These are phyloP conservation scores for Onygenales sp. DNA, from an alignment of 2,329 filamentous ascomycete species.

Conservation along the genomic window DNA sequence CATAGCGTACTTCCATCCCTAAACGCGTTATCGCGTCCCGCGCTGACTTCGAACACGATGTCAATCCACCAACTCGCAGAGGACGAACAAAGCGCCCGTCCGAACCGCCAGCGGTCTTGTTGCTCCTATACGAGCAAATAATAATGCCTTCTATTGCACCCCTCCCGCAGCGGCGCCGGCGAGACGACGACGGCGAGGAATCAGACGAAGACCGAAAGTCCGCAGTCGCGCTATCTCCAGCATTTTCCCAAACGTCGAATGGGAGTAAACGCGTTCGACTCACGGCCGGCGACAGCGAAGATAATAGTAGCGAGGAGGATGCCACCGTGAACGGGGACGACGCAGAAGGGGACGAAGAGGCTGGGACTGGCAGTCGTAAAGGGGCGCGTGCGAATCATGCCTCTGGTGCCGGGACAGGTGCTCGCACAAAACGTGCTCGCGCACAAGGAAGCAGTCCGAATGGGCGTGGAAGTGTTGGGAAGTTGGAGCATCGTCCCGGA, in stretches of 20 bases:
- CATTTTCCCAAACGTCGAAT: constrained; percentile 17
- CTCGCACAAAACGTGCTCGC: not conserved
- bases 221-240: constrained; percentile 8
- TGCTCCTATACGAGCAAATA: not conserved
- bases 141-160: constrained; percentile 20
- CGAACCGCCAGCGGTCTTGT: not conserved
- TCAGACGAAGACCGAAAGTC: not conserved
- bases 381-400: not conserved
- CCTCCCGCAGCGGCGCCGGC: constrained; percentile 19
- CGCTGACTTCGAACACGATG: too few relatives aligned
- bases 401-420: not conserved
- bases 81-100: not conserved
- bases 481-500: constrained; percentile 51
- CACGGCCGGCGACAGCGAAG: constrained; percentile 2
- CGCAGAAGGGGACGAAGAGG: not conserved
- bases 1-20: too few relatives aligned
- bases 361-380: not conserved
- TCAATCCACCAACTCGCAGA: not conserved
- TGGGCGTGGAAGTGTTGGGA: not conserved
- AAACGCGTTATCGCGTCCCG: too few relatives aligned
- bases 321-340: not conserved
- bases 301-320: not conserved
- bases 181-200: constrained; percentile 18
- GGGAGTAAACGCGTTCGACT: constrained; percentile 25
- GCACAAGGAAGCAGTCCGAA: not conserved